Percentiles rank a stretch among this genome's conserved stretches.
phyloP scores from a whole-genome alignment of 345 rosid genomes.

The Brassica cretica region DNA sequence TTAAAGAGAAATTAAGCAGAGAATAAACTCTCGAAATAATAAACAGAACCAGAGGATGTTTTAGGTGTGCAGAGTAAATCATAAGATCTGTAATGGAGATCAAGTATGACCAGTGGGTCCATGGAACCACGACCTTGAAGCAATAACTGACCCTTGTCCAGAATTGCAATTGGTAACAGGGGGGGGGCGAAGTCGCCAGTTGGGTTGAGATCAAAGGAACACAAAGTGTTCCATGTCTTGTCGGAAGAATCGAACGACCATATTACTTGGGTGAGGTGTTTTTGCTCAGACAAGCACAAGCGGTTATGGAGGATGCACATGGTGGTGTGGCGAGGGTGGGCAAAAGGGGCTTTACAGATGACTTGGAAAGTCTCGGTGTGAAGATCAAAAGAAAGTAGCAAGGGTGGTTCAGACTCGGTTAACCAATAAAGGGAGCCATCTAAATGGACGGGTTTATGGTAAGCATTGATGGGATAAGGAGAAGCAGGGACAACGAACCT shows the following conservation, averaged over 20 bases:
- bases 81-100: neutral
- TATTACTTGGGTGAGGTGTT: neutral
- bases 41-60: neutral
- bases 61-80: neutral
- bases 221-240: neutral
- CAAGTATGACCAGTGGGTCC: neutral
- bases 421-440: neutral
- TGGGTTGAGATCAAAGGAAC: neutral
- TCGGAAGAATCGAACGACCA: neutral
- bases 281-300: neutral
- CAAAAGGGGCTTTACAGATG: neutral
- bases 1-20: neutral
- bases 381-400: neutral
- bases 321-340: neutral
- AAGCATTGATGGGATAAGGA: neutral
- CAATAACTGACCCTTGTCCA: neutral
- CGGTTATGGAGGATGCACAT: neutral
- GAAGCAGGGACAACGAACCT: neutral
- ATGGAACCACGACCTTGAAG: neutral
- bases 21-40: neutral
- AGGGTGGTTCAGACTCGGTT: neutral
- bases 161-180: neutral
- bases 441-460: neutral
- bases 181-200: neutral
- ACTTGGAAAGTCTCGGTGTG: too few species aligned